Conservation (phyloP, 768 basidiomycete genomes). For the Macrolepiota dolichaula region DNA sequence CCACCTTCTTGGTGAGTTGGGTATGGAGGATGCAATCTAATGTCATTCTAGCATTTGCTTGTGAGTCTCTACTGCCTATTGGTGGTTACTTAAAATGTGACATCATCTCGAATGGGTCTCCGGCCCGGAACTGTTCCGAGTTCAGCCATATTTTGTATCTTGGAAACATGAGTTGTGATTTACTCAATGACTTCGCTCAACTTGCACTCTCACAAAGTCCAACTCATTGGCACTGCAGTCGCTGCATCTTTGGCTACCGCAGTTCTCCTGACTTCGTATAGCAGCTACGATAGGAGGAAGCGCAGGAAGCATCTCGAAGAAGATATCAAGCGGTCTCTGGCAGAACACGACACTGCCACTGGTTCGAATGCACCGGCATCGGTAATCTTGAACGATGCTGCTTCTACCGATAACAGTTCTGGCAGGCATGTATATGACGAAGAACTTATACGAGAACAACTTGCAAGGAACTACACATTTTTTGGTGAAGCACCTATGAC, state of each 20-base stretch:
- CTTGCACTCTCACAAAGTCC: conserved; percentile 54
- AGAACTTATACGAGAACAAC: conserved; percentile 80
- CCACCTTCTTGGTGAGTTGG: too few species aligned
- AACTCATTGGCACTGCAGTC: conserved; percentile 64
- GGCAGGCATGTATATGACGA: conserved; percentile 54
- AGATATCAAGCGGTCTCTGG: conserved; percentile 52
- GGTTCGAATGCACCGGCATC: conserved; percentile 6
- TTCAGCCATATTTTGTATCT: neutral
- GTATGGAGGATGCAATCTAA: too few species aligned
- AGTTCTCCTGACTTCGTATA: conserved; percentile 56
- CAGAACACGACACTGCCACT: conserved; percentile 23
- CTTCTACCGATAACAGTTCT: conserved; percentile 2
- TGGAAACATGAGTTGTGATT: neutral
- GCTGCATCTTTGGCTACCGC: conserved; percentile 63
- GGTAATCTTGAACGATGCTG: neutral
- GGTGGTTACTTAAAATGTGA: too few species aligned
- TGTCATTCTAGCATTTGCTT: too few species aligned
- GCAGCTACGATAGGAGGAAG: conserved; percentile 40
- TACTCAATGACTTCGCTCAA: conserved; percentile 27
- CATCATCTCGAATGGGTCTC: neutral
- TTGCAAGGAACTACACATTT: conserved; percentile 93
- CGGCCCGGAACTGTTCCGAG: neutral
- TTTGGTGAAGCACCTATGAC: conserved; percentile 88
- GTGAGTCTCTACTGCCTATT: too few species aligned
- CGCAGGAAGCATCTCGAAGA: conserved; percentile 54